Evolutionary conservation across 1,284 basidiomycete species (phyloP).

Genomic region (Fomitopsis pinicola): DNA sequence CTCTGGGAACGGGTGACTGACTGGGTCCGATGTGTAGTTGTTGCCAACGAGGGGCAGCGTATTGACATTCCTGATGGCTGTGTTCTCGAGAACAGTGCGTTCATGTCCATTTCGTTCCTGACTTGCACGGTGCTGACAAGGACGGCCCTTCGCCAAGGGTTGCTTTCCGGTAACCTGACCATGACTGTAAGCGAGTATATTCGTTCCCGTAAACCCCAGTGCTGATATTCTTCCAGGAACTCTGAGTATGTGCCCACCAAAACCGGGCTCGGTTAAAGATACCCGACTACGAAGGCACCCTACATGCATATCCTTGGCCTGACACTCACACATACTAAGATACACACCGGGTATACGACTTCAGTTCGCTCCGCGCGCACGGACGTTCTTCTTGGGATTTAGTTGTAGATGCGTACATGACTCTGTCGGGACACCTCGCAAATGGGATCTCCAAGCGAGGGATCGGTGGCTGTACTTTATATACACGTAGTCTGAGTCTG

Average conservation of each 20-base stretch:
- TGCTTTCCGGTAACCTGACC: conserved; percentile 28
- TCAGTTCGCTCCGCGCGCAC: no score
- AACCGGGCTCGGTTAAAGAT: no score
- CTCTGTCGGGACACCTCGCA: no score
- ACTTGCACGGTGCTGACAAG: background rate
- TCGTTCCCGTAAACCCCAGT: background rate
- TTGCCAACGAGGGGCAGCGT: conserved; percentile 90
- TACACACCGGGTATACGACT: no score
- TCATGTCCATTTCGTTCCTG: background rate
- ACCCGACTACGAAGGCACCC: no score
- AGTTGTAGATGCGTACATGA: no score
- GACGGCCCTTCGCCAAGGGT: conserved; percentile 6
- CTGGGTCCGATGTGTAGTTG: conserved; percentile 36
- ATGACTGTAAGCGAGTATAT: conserved; percentile 19
- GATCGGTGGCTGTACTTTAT: no score
- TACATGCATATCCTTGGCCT: no score
- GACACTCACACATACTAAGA: no score
- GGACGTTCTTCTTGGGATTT: no score
- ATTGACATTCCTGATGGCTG: conserved; percentile 97
- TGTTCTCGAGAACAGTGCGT: conserved; percentile 85
- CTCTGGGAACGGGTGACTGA: background rate
- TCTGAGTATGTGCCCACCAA: background rate
- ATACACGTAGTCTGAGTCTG: no score
- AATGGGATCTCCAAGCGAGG: no score
- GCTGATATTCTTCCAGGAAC: background rate